Evolutionary conservation across 192 early-diverging fungal species (phyloP), one percentile per base, ranked within the genome.

Genomic region (Backusella morwellensis): DNA sequence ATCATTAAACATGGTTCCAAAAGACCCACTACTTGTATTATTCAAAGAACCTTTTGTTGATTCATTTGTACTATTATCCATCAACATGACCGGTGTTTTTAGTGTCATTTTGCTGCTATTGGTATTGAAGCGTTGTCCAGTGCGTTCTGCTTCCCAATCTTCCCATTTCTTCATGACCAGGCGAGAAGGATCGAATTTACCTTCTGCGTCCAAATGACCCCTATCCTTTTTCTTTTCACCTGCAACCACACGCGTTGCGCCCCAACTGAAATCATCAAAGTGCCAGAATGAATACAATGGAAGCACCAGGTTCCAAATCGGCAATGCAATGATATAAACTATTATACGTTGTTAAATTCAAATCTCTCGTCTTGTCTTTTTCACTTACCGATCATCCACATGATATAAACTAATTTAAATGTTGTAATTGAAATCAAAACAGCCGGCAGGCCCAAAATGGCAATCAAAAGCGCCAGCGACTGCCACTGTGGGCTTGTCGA

Each of bases 211-310:
- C 29, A 90, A 89, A 73, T 98, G 95, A 72, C 87, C 91, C 47
- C 89, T 88, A 26, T 86, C 89, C 66, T 89, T 90, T 7, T 59
- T 59, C 80, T 85, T 86, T 74, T 92, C 91, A 59, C 92, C 92
- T 9, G 83, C 86, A 35, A 95, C 91, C 69, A 90, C 90, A 63
- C 93, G 91, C 35, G 93, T 94, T 72, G 91, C 90, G 36, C 93
- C 93, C 93, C 93, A 95, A 19, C 90, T 92, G 67, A 97, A 97
- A 79, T 97, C 95, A 82, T 95, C 94, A 86, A 96, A 96, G 81
- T 95, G 92, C 95, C 95, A 96, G 87, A 93, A 97, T 17, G 95
- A 92, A 77, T 98, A 98, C 7, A 90, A 68, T 1, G 97, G 97
- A 68, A 98, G 86, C 74, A 98, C 78, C 59, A 98, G 89, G 79